phyloP scores from a whole-genome alignment of 1,284 basidiomycete species.

The Cerioporus squamosus region DNA sequence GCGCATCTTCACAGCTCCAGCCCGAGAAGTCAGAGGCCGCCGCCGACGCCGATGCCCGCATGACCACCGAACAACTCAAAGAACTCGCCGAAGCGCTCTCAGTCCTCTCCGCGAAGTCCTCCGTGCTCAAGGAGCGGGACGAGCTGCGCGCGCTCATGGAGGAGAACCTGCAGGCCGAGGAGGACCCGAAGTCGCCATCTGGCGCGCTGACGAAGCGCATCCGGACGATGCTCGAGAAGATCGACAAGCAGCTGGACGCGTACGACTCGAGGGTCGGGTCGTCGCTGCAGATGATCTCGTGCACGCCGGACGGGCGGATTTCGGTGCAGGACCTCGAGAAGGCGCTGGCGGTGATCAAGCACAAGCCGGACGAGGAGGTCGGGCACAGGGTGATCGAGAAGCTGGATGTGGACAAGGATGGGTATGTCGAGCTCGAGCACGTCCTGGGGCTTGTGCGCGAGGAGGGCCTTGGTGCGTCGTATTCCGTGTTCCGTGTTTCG shows the following conservation, averaged over 20 bases:
- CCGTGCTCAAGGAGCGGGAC: constrained; percentile 93
- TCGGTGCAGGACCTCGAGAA: constrained; percentile 89
- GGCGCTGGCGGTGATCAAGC: constrained; percentile 92
- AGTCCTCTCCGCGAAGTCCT: constrained; percentile 94
- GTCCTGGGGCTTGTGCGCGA: constrained; percentile 80
- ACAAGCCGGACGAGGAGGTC: constrained; percentile 91
- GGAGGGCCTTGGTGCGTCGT: constrained; percentile 70
- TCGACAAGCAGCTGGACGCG: constrained; percentile 91
- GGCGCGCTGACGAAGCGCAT: constrained; percentile 93
- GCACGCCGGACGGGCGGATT: constrained; percentile 91
- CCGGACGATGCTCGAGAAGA: constrained; percentile 93
- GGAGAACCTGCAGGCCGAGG: constrained; percentile 88
- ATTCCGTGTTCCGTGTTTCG: background rate
- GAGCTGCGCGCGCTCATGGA: constrained; percentile 91
- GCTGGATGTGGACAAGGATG: constrained; percentile 95
- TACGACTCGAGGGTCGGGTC: constrained; percentile 93
- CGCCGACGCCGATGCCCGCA: constrained; percentile 76
- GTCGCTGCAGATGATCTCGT: constrained; percentile 93
- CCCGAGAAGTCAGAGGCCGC: constrained; percentile 46
- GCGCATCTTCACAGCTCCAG: constrained; percentile 36
- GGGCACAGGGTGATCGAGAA: constrained; percentile 90
- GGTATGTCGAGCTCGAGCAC: constrained; percentile 89
- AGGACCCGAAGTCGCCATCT: constrained; percentile 82
- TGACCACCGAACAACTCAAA: constrained; percentile 96
- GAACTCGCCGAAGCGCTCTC: constrained; percentile 94